Conservation (phyloP, 2,329 filamentous ascomycete species). For the Pyricularia sp. region DNA sequence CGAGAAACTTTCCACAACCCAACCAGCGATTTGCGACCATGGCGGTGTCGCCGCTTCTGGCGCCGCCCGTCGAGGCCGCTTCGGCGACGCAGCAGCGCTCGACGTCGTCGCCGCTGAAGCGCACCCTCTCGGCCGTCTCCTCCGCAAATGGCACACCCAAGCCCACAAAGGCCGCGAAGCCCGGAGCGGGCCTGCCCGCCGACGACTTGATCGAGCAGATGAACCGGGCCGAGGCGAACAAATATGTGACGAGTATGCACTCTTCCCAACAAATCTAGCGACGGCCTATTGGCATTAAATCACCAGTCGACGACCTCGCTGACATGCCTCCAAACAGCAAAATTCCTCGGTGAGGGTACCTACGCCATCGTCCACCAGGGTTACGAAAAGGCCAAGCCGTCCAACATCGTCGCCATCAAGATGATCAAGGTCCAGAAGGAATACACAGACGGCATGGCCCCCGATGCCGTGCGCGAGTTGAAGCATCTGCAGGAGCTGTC, state of each 20-base stretch:
- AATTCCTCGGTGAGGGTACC: slow-evolving; percentile 90
- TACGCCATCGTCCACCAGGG: slow-evolving; percentile 94
- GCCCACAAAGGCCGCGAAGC: slow-evolving; percentile 10
- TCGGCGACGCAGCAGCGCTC: slow-evolving; percentile 6
- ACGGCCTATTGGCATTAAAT: neutral
- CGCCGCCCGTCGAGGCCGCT: slow-evolving; percentile 2
- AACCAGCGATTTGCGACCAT: neutral
- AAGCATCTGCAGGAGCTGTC: slow-evolving; percentile 90
- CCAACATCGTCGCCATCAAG: slow-evolving; percentile 77
- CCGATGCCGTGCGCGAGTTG: slow-evolving; percentile 92
- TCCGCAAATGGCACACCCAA: slow-evolving; percentile 20
- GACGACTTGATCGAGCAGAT: slow-evolving; percentile 65
- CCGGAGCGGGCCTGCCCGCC: slow-evolving; percentile 9
- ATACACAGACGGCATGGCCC: slow-evolving; percentile 83
- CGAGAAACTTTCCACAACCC: neutral
- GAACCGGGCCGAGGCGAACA: slow-evolving; percentile 72
- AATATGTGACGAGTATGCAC: slow-evolving; percentile 72
- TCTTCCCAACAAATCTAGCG: neutral
- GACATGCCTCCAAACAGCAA: slow-evolving; percentile 41
- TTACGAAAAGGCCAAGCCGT: slow-evolving; percentile 64
- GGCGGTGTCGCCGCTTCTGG: slow-evolving; percentile 6
- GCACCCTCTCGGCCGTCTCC: slow-evolving; percentile 15
- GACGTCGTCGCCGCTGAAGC: slow-evolving; percentile 15
- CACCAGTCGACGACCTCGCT: neutral
- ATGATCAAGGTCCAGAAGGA: slow-evolving; percentile 84